Conservation (phyloP, 148 eudicot species). For the Rhododendron ferrugineum region DNA sequence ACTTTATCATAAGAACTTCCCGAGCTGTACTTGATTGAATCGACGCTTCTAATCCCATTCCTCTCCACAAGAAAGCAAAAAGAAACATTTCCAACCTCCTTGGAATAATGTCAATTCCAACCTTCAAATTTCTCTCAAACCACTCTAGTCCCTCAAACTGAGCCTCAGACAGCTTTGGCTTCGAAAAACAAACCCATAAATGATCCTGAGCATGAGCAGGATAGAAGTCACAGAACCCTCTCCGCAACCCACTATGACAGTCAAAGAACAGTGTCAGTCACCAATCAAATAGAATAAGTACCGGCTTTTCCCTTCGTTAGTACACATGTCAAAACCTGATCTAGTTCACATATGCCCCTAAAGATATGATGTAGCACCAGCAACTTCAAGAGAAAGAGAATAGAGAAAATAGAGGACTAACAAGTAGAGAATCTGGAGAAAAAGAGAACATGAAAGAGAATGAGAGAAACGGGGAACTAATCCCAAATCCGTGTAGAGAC, state of each 20-base stretch:
- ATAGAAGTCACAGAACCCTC: background rate
- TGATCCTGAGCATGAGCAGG: background rate
- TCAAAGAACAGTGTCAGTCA: background rate
- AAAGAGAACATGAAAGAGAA: background rate
- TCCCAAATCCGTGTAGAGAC: too few species aligned
- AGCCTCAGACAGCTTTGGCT: background rate
- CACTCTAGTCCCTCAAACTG: background rate
- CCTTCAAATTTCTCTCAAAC: conserved; percentile 3
- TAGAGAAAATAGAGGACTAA: background rate
- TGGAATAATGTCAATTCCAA: background rate
- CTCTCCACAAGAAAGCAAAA: background rate
- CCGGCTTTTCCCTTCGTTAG: background rate
- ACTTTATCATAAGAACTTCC: background rate
- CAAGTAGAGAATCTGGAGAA: background rate
- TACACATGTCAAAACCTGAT: background rate
- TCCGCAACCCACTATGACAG: background rate
- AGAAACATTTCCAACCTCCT: background rate
- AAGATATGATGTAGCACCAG: background rate
- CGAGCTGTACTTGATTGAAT: background rate
- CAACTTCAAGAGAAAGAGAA: background rate
- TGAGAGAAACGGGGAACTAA: background rate
- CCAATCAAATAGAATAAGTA: background rate
- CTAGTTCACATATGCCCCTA: background rate
- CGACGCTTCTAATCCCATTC: background rate
- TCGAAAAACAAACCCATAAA: background rate